Evolutionary conservation across 2,329 filamentous ascomycete genomes (phyloP), one percentile per base, ranked within the genome.

Genomic region (Phoma sp.): DNA sequence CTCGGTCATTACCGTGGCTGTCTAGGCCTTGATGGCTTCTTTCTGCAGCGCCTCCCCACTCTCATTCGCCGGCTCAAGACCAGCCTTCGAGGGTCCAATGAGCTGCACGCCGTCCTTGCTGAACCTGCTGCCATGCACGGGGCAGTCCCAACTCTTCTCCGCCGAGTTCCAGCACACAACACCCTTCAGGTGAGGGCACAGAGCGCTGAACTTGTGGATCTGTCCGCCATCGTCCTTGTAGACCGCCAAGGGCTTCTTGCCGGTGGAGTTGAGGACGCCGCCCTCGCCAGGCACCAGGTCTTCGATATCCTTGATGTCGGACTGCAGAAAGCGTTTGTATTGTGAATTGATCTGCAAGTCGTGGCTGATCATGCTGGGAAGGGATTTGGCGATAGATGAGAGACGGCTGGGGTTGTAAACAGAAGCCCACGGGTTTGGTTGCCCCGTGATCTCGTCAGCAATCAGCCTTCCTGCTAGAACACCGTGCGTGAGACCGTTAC

Each of bases 401-500:
- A 81, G 45, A 17, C 83, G 78, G 39, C 78, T 82, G 0, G 83
- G 83, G 4, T 76, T 76, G 70, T 86, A 86, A 7, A 84, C 62
- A 2, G 69, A 63, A 1, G 74, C 72, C 83, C 84, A 85, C 0
- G 74, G 60, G 52, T 85, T 84, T 9, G 73, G 58, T n/a, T 76
- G 68, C 3, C 77, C 80, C 2, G 80, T 76, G 32, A 86, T 84
- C 57, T 82, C 77, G 57, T 85, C 83, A 0, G 82, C 79, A 38
- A 86, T 78, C 46, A 86, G 70, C 35, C 72, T 73, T 0, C 81
- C 80, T 0, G 81, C 83, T 6, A 86, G 62, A 0, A 84, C 81
- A 13, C 81, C 83, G 46, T 85, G 81, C 0, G 84, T 86, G 9
- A 86, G 71, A 0, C 83, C 83, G 57, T 86, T 83, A 1, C 84